Evolutionary conservation across 345 rosid genomes (phyloP), one percentile per base, ranked within the genome.

Genomic region (Eucalyptus polybractea): DNA sequence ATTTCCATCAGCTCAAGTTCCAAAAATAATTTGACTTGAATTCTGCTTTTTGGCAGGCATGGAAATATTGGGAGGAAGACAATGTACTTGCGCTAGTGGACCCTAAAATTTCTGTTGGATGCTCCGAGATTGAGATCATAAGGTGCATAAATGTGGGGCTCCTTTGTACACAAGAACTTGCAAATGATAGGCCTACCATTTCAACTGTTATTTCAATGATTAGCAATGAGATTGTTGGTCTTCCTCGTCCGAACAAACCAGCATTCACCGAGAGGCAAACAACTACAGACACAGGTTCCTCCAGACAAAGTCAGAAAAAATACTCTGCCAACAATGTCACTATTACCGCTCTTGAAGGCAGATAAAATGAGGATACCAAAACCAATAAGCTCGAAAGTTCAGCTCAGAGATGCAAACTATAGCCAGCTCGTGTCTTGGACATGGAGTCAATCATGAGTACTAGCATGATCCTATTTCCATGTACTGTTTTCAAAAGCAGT

Each of bases 121-220:
- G 40, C 87, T 86, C n/a, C 24, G 56, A 15, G 51, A 27, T 21
- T 7, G 91, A 92, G 76, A 44, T 90, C 16, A 16, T n/a, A 7
- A 87, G 89, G 87, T 89, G 89, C 91, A 45, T 90, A n/a, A 88
- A 90, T 33, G 91, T 90, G 90, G 92, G 90, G 54, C 31, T 90
- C 69, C 58, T 92, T n/a, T 90, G 91, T 42, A 89, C 86, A 13
- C 93, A 90, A 90, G 91, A 93, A 54, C 86, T 50, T 17, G 90
- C 91, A 53, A 88, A 67, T 31, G 93, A 90, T 87, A 89, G 93
- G 21, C 94, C 93, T 29, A 88, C 87, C 50, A 87, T 90, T 10
- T 81, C 94, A 3, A 53, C 91, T 0, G 90, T 91, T 53, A 86
- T 90, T 86, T 90, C 90, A 65, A 93, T 93, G 94, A 89, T 90